Base-by-base conservation (phyloP, 495 filamentous ascomycete genomes). In the Melanomma pulvis-pyrius region DNA sequence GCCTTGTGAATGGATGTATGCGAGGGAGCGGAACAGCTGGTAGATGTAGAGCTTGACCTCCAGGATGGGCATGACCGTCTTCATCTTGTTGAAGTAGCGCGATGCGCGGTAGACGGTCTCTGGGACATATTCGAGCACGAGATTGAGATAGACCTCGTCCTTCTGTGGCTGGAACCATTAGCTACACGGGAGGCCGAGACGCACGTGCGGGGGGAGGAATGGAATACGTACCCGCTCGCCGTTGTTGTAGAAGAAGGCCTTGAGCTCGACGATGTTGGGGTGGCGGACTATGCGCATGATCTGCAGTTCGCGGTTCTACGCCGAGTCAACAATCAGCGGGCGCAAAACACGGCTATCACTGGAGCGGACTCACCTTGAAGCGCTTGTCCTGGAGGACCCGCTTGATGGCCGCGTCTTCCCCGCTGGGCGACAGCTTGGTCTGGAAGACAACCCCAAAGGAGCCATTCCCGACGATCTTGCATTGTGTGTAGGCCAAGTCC, bases 1-100 rank as follows among this genome's bases (percentile, higher is more conserved):
- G 59, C 94, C 94, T 81, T 97, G 94, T 1, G 96, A 99, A 78
- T 99, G 94, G 72, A 99, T 99, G 79, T 98, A 99, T 55, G 94
- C 94, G 67, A 99, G 84, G 39, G 94, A 96, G 64, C 94, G 88
- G 84, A 99, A 99, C 29, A 99, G 88, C 81, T 99, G 94, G 79
- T 99, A 99, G 76, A 97, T 98, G 82, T 97, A 99, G 52, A 99
- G 88, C 80, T 99, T 99, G 73, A 98, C 92, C 77, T 98, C 94
- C 56, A 99, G 84, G 76, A 92, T 97, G 25, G 94, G 94, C 94
- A 99, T 99, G 17, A 96, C 97, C 6, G 94, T 96, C 86, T 99
- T 99, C 86, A 98, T 86, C 82, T 98, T 99, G 82, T 96, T 97
- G 84, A 98, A 99, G 80, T 96, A 97, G 52, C 94, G 86, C 47